A percentile compares a stretch with the other conserved stretches of the same genome.
phyloP scores from a whole-genome alignment of 2,329 filamentous ascomycete species.

The Fusarium sublunatum region DNA sequence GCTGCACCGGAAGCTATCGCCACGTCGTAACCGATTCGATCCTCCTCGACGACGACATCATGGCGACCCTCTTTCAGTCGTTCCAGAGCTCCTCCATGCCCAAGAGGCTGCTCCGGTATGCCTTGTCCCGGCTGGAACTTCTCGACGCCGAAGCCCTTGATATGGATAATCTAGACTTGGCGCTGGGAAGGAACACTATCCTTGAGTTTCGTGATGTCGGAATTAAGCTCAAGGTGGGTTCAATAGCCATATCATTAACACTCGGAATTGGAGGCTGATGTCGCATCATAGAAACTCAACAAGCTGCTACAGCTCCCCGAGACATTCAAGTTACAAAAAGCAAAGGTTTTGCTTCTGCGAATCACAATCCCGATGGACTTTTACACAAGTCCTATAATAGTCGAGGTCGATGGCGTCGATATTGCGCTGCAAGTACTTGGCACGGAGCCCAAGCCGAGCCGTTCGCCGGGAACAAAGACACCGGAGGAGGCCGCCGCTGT shows the following conservation, averaged over 20 bases:
- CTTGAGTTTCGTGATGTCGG: conserved; percentile 90
- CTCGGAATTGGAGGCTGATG: conserved; percentile 39
- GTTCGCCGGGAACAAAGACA: conserved; percentile 55
- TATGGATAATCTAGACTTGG: conserved; percentile 85
- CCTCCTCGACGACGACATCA: conserved; percentile 52
- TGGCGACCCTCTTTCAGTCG: conserved; percentile 78
- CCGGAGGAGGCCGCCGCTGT: conserved; percentile 55
- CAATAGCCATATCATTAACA: conserved; percentile 15
- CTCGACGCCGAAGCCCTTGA: conserved; percentile 90
- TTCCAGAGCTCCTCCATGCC: conserved; percentile 79
- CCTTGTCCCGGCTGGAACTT: conserved; percentile 82
- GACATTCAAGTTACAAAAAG: conserved; percentile 76
- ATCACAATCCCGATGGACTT: conserved; percentile 90
- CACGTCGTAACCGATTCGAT: conserved; percentile 22
- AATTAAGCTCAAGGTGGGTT: conserved; percentile 76
- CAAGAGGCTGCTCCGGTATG: conserved; percentile 89
- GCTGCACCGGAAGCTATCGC: conserved; percentile 39
- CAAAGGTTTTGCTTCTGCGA: conserved; percentile 79
- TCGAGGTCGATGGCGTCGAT: conserved; percentile 85
- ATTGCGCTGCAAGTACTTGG: conserved; percentile 69
- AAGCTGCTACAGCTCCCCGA: conserved; percentile 78
- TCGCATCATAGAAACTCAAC: conserved; percentile 75
- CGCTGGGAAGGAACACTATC: conserved; percentile 82
- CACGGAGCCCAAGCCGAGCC: conserved; percentile 46
- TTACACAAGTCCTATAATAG: conserved; percentile 82